Evolutionary conservation across 148 eudicot genomes (phyloP).

Genomic region (Camellia japonica): DNA sequence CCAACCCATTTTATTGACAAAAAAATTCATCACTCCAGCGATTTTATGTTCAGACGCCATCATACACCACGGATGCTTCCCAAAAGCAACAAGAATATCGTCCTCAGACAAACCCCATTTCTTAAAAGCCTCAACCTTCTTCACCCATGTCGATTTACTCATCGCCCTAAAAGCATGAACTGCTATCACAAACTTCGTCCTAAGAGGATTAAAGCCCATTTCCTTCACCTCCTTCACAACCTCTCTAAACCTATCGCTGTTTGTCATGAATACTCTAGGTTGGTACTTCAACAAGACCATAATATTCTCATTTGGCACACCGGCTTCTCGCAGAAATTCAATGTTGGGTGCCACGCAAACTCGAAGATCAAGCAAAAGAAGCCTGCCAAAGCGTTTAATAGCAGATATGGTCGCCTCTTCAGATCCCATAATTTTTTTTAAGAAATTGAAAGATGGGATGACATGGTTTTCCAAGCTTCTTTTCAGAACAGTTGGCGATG

Average conservation of each 20-base stretch:
- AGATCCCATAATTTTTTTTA: not conserved
- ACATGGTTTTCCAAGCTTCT: conserved; percentile 11
- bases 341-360: not conserved
- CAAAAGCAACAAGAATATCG: conserved; percentile 24
- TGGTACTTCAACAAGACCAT: conserved; percentile 6
- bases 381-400: not conserved
- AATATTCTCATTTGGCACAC: conserved; percentile 15
- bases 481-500: not conserved
- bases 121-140: conserved; percentile 21
- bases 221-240: conserved; percentile 22
- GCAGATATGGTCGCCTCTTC: not conserved
- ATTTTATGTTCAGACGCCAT: conserved; percentile 18
- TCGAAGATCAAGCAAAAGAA: not conserved
- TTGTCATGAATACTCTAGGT: not conserved
- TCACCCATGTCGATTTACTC: conserved; percentile 15
- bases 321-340: not conserved
- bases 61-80: conserved; percentile 24
- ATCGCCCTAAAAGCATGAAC: not conserved
- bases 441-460: not conserved
- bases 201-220: conserved; percentile 22
- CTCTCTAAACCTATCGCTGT: conserved; percentile 6
- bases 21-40: conserved; percentile 11
- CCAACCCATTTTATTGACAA: conserved; percentile 26
- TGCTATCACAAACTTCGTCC: conserved; percentile 6
- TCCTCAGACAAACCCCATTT: conserved; percentile 31